Percentiles rank a stretch among this genome's conserved stretches.
Evolutionary conservation across 1,284 basidiomycete genomes (phyloP).

Genomic region (Tilletia walkeri): DNA sequence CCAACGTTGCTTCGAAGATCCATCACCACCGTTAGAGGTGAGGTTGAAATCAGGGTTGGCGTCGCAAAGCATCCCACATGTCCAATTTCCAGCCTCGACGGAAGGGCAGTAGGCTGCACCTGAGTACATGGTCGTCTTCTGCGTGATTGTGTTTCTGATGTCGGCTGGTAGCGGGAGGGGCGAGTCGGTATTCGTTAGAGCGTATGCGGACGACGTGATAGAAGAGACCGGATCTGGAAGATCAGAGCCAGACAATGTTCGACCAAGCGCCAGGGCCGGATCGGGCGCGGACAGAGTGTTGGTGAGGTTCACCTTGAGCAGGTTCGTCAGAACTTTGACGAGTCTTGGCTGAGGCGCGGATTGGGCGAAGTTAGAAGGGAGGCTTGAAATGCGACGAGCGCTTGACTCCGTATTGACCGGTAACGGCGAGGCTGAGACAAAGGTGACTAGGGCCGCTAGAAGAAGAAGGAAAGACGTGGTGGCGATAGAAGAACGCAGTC

Average conservation of each 20-base stretch:
- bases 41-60: background rate
- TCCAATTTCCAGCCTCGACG: background rate
- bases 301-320: background rate
- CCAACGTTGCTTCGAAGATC: background rate
- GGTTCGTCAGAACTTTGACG: too few species aligned
- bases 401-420: too few species aligned
- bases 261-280: background rate
- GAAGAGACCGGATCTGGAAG: background rate
- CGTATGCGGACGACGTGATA: too few species aligned
- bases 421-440: too few species aligned
- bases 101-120: constrained; percentile 10
- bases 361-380: too few species aligned
- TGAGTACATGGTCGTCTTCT: background rate
- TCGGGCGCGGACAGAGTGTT: background rate
- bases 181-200: background rate
- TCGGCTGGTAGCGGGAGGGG: background rate
- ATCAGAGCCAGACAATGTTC: background rate
- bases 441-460: too few species aligned
- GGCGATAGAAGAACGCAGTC: too few species aligned
- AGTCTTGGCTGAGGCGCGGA: too few species aligned
- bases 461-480: too few species aligned
- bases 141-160: background rate
- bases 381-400: too few species aligned
- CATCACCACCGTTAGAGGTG: background rate
- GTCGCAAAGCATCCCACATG: constrained; percentile 5